These are phyloP conservation scores for Colletotrichum echinochloae DNA, from an alignment of 2,329 filamentous ascomycete species.

Conservation along the genomic window DNA sequence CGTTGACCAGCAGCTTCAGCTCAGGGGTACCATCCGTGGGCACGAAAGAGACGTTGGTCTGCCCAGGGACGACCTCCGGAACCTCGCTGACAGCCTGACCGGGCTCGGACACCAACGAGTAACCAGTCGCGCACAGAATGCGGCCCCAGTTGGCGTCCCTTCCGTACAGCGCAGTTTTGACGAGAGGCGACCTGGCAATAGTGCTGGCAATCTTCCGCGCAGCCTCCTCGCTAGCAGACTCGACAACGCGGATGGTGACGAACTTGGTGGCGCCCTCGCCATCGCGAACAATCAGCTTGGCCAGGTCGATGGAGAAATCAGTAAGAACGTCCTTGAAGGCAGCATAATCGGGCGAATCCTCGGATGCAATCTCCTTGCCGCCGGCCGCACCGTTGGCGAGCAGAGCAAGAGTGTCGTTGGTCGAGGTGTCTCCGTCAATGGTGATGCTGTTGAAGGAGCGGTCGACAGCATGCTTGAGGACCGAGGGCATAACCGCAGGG, in stretches of 20 bases:
- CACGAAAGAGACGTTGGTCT: conserved; percentile 83
- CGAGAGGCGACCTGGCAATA: conserved; percentile 91
- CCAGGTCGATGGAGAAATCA: conserved; percentile 83
- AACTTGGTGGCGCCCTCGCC: conserved; percentile 99
- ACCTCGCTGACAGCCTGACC: conserved; percentile 69
- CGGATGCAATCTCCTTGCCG: conserved; percentile 70
- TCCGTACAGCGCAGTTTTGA: conserved; percentile 97
- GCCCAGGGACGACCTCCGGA: conserved; percentile 73
- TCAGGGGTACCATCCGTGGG: conserved; percentile 82
- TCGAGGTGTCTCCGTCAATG: conserved; percentile 96
- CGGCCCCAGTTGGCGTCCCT: conserved; percentile 99
- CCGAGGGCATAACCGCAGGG: conserved; percentile 71
- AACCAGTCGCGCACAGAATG: conserved; percentile 94
- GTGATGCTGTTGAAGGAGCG: conserved; percentile 97
- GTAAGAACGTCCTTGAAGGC: conserved; percentile 79
- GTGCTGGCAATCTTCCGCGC: conserved; percentile 86
- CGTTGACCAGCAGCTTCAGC: conserved; percentile 80
- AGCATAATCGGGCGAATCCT: conserved; percentile 71
- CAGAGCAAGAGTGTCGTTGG: conserved; percentile 94
- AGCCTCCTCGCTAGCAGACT: conserved; percentile 75
- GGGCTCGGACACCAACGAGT: conserved; percentile 73
- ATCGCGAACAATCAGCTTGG: conserved; percentile 93
- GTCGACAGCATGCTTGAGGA: conserved; percentile 81
- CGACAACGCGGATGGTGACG: conserved; percentile 87
- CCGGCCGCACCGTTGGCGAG: conserved; percentile 96